These are phyloP conservation scores for Ettlia oleoabundans DNA, from an alignment of 139 green algal genomes.

Conservation along the genomic window DNA sequence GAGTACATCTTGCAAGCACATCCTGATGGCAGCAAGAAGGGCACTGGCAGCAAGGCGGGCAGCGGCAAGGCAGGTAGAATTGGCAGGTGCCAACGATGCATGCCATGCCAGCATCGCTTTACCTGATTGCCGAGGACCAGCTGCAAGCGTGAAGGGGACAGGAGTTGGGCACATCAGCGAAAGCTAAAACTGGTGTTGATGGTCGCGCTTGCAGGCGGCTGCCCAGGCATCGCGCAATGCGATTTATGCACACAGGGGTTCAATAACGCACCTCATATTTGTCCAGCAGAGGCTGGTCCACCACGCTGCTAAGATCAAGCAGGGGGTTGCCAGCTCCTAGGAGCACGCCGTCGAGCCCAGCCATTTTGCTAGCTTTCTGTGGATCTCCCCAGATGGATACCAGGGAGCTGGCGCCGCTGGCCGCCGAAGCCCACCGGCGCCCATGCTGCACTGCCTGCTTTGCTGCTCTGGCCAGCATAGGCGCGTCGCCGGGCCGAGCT, in stretches of 20 bases:
- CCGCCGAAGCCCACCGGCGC: neutral
- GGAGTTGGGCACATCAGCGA: neutral
- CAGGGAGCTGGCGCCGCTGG: neutral
- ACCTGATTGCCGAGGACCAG: slow-evolving; percentile 89
- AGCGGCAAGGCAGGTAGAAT: too few relatives aligned
- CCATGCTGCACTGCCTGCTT: too few relatives aligned
- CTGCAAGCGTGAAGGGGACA: slow-evolving; percentile 61
- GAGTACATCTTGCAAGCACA: too few relatives aligned
- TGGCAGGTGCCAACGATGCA: neutral
- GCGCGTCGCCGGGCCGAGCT: too few relatives aligned
- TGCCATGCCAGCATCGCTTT: neutral
- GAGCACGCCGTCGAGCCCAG: slow-evolving; percentile 36
- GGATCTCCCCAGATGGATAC: slow-evolving; percentile 15
- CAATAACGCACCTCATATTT: slow-evolving; percentile 82
- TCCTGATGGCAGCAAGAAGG: too few relatives aligned
- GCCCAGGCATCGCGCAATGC: neutral
- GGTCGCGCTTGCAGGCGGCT: neutral
- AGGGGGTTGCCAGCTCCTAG: slow-evolving; percentile 89
- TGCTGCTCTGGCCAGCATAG: too few relatives aligned
- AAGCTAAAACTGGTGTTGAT: neutral
- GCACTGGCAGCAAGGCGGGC: too few relatives aligned
- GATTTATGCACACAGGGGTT: neutral
- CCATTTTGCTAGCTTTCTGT: slow-evolving; percentile 41
- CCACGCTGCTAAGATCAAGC: slow-evolving; percentile 90
- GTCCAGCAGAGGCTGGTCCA: slow-evolving; percentile 86